phyloP scores from a whole-genome alignment of 345 rosid genomes.

The Gossypium ekmanianum region DNA sequence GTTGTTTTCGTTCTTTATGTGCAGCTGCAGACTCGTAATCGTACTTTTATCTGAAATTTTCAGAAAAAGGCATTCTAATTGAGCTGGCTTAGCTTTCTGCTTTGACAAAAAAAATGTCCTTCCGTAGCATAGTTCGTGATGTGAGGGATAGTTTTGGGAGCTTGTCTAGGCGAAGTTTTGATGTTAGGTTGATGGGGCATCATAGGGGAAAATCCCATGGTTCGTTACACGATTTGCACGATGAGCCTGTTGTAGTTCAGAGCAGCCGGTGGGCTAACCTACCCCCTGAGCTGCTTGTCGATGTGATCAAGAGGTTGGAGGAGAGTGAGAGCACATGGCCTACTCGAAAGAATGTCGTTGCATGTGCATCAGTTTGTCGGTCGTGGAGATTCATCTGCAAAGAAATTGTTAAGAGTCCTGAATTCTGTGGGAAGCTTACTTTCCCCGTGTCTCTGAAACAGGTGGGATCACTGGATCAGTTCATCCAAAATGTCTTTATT shows the following conservation, averaged over 20 bases:
- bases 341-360: slow-evolving; percentile 51
- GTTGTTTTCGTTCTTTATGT: slow-evolving; percentile 28
- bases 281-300: slow-evolving; percentile 55
- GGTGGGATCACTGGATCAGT: slow-evolving; percentile 27
- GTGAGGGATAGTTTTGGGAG: slow-evolving; percentile 66
- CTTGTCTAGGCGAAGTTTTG: slow-evolving; percentile 61
- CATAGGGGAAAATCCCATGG: slow-evolving; percentile 57
- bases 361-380: slow-evolving; percentile 65
- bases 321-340: slow-evolving; percentile 71
- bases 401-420: slow-evolving; percentile 59
- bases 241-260: slow-evolving; percentile 44
- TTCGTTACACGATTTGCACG: slow-evolving; percentile 35
- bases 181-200: slow-evolving; percentile 47
- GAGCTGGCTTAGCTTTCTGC: background rate
- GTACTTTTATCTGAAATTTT: slow-evolving; percentile 3
- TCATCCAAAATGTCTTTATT: background rate
- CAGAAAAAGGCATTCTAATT: background rate
- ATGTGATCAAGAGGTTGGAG: slow-evolving; percentile 59
- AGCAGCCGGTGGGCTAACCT: slow-evolving; percentile 67
- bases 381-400: slow-evolving; percentile 69
- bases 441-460: slow-evolving; percentile 64
- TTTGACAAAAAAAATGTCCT: slow-evolving; percentile 41
- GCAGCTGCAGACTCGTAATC: slow-evolving; percentile 14
- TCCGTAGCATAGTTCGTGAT: slow-evolving; percentile 65
- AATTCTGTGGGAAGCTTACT: slow-evolving; percentile 61